Conservation (phyloP, 2,329 filamentous ascomycete species). For the Zelopaecilomyces penicillatus region DNA sequence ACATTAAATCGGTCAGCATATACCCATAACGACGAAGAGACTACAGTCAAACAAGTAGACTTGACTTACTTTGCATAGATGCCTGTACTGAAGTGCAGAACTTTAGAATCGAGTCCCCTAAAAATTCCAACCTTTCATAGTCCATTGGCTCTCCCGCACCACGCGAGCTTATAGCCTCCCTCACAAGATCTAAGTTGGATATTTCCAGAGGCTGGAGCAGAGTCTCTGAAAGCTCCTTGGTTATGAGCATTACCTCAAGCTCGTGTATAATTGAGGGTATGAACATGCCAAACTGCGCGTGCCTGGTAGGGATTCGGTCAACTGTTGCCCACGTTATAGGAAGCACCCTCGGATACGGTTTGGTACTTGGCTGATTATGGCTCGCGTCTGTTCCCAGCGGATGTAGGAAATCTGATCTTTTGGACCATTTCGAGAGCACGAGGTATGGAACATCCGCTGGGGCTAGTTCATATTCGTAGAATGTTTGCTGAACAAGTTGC, state of each 20-base stretch:
- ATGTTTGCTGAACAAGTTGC: conserved; percentile 29
- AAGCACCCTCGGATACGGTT: conserved; percentile 36
- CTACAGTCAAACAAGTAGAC: background rate
- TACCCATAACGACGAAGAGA: too few relatives aligned
- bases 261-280: conserved; percentile 66
- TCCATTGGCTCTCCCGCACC: conserved; percentile 51
- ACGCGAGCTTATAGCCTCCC: conserved; percentile 63
- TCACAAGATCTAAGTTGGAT: conserved; percentile 44
- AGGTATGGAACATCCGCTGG: conserved; percentile 42
- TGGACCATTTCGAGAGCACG: conserved; percentile 40
- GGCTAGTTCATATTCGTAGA: conserved; percentile 27
- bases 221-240: conserved; percentile 42
- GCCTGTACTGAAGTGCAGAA: conserved; percentile 61
- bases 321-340: conserved; percentile 39
- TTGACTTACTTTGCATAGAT: conserved; percentile 38
- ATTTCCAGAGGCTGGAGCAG: conserved; percentile 39
- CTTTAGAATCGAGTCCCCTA: conserved; percentile 81
- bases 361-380: conserved; percentile 23
- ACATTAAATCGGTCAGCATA: too few relatives aligned
- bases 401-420: conserved; percentile 53
- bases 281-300: conserved; percentile 48
- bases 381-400: conserved; percentile 10
- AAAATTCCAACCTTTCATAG: conserved; percentile 79
- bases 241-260: conserved; percentile 58
- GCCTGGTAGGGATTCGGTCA: conserved; percentile 37